Base-by-base conservation (phyloP, 495 filamentous ascomycete genomes). In the Aspergillus indologenus region DNA sequence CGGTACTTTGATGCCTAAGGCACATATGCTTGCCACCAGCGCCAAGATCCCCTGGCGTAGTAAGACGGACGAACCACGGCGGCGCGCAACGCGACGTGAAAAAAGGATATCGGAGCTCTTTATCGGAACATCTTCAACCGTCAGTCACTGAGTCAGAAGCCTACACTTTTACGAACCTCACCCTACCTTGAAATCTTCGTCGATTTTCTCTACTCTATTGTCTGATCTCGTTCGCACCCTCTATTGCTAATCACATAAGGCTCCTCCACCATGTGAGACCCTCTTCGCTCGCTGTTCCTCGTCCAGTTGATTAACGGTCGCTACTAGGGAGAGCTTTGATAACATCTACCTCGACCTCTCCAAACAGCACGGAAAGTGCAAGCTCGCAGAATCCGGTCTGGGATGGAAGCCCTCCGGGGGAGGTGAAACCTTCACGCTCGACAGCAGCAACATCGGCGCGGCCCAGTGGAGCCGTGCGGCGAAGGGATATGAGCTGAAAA, bases 391-490 rank as follows among this genome's bases (percentile, higher is more conserved):
- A 60, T 90, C 83, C 53, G 95, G 95, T 48, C 79, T 96, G 61
- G 95, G 92, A 48, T 99, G 95, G 95, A 94, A 92, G 71, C 91
- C 93, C 17, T 83, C 87, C 3, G 85, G 83, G 19, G 90, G 90
- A 63, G 90, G 91, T 66, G 92, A 97, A 45, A 91, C 91, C 56
- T 97, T 95, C 71, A 96, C 92, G 11, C 82, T 97, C 55, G 90
- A 96, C 68, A 83, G 82, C 64, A 84, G 81, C 68, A 90, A 96
- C 68, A 88, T 98, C 60, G 81, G 79, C 58, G 83, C 79, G 54
- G 92, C 92, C 47, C 94, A 98, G 67, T 99, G 95, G 95, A 97
- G 92, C 74, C 85, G 91, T 59, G 95, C 93, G 34, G 86, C 92
- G 17, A 89, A 87, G 70, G 95, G 95, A 53, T 94, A 87, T 71